These are phyloP conservation scores for Fusarium sp. DNA, from an alignment of 2,329 filamentous ascomycete genomes.

Conservation along the genomic window DNA sequence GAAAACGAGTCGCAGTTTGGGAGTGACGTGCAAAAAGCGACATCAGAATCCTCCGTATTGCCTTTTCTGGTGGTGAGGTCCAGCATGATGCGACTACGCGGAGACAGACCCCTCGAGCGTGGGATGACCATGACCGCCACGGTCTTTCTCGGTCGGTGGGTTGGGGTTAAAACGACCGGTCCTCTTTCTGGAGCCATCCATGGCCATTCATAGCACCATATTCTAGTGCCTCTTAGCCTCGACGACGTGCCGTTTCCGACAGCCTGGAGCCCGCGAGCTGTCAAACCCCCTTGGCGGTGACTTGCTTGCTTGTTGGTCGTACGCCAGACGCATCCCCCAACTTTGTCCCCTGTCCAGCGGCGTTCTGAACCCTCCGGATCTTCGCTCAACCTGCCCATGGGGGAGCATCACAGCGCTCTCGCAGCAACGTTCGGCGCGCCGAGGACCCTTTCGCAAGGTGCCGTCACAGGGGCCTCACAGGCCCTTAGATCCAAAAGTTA, in stretches of 20 bases:
- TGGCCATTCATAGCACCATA: constrained; percentile 13
- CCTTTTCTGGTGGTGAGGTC: constrained; percentile 1
- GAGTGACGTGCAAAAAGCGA: constrained; percentile 31
- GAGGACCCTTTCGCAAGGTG: constrained; percentile 28
- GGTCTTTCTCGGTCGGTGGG: constrained; percentile 19
- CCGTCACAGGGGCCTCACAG: constrained; percentile 31
- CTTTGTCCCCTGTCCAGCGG: background rate
- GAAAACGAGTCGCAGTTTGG: constrained; percentile 14
- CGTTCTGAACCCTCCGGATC: background rate
- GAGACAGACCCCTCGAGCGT: constrained; percentile 26
- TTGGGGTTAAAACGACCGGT: constrained; percentile 28
- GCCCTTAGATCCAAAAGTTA: constrained; percentile 30
- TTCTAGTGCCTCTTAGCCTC: constrained; percentile 34
- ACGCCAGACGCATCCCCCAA: background rate
- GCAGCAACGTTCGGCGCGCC: background rate
- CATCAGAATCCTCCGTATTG: background rate
- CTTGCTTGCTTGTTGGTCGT: background rate
- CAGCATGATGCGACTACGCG: constrained; percentile 30
- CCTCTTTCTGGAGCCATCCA: constrained; percentile 27
- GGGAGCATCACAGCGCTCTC: background rate
- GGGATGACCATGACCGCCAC: constrained; percentile 31
- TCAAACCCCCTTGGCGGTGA: constrained; percentile 11
- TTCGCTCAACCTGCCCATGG: constrained; percentile 2
- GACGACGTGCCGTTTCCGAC: constrained; percentile 37
- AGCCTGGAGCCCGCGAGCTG: constrained; percentile 13